These are phyloP conservation scores for Cryptococcus amylolentus DNA, from an alignment of 1,284 basidiomycete species.

Conservation along the genomic window DNA sequence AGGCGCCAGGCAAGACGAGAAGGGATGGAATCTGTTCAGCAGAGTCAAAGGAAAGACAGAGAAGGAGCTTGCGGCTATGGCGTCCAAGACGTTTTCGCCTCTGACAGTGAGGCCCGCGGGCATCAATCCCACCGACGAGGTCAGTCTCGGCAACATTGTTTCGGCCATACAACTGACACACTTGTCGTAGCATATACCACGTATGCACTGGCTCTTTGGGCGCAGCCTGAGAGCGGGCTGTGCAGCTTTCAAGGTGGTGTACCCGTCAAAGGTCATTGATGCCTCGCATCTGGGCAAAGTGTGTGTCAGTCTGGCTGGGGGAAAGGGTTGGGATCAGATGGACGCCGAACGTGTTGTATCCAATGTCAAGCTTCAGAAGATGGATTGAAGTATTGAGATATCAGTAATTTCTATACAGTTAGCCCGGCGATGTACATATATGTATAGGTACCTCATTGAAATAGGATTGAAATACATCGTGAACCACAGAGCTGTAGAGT, in stretches of 20 bases:
- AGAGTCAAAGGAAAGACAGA: constrained; percentile 28
- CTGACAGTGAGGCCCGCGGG: constrained; percentile 26
- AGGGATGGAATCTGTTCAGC: constrained; percentile 16
- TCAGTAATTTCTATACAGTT: no score
- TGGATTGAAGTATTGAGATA: no score
- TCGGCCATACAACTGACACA: neutral
- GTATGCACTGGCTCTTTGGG: neutral
- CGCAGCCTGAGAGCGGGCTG: neutral
- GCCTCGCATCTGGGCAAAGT: no score
- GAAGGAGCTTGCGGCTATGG: constrained; percentile 13
- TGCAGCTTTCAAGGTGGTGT: neutral
- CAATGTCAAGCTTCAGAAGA: no score
- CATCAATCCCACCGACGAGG: constrained; percentile 24
- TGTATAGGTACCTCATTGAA: no score
- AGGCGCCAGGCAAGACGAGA: constrained; percentile 23
- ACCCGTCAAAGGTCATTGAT: constrained; percentile 3
- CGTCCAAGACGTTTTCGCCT: constrained; percentile 16
- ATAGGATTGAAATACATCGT: no score
- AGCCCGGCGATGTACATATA: no score
- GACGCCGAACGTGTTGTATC: no score
- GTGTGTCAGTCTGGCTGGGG: no score
- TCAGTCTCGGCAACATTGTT: constrained; percentile 8
- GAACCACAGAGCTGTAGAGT: no score
- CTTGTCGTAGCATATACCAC: neutral
- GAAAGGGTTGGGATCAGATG: no score